phyloP scores from a whole-genome alignment of 306 rosid genomes.

The Pterocarpus santalinus region DNA sequence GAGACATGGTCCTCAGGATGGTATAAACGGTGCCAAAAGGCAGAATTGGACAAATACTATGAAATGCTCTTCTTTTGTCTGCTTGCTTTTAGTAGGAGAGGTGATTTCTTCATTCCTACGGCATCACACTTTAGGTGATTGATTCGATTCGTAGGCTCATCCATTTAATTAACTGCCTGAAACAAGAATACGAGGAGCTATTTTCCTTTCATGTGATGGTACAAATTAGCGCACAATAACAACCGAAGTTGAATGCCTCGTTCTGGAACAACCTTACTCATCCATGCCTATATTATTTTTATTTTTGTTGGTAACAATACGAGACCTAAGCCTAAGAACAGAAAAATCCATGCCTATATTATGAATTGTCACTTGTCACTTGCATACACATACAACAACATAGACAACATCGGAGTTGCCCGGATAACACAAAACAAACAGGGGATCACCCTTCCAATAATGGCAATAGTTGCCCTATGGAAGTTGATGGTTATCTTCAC shows the following conservation, averaged over 20 bases:
- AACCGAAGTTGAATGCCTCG: no score
- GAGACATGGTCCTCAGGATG: constrained; percentile 1
- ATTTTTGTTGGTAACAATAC: not conserved
- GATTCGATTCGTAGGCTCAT: no score
- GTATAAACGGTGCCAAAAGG: no score
- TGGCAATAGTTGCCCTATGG: constrained; percentile 26
- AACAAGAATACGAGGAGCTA: no score
- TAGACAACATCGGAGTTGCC: not conserved
- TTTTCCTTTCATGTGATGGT: no score
- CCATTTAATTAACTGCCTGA: no score
- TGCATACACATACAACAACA: not conserved
- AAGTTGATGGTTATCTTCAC: constrained; percentile 6
- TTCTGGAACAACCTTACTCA: not conserved
- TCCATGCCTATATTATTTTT: not conserved
- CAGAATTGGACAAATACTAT: not conserved
- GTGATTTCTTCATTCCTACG: not conserved
- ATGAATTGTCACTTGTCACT: not conserved
- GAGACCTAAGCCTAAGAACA: not conserved
- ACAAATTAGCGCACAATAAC: no score
- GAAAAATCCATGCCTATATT: not conserved
- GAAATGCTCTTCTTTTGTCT: constrained; percentile 28
- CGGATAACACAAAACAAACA: not conserved
- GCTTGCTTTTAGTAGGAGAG: constrained; percentile 13
- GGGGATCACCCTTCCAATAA: constrained; percentile 14
- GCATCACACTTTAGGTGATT: no score